Base-by-base conservation (phyloP, 805 yeast species). In the Sungouiozyma intestinalis region DNA sequence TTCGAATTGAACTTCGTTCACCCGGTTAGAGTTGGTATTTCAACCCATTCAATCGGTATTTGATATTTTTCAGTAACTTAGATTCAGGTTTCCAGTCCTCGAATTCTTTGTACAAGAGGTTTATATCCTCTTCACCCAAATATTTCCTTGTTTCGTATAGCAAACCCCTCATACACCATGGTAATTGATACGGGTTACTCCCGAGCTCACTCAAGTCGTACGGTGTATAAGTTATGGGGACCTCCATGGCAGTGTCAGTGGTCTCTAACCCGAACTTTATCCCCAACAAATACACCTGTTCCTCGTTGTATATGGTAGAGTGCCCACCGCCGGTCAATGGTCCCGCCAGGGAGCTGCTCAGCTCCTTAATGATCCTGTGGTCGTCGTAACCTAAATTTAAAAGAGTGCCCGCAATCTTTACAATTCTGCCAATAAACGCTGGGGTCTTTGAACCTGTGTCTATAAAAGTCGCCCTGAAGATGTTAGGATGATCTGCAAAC, bases 291-390 rank as follows among this genome's bases (percentile, higher is more conserved):
- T 90, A 90, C 1, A 92, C 97, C 43, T 79, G 74, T 3, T 79
- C 76, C 49, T 85, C 95, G 52, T 84, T 82, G 61, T 90, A 90
- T 20, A 92, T 78, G 48, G 74, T 81, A 0, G 97, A 87, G 59
- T 90, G 98, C 0, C 98, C 98, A 6, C 92, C 88, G 2, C 97
- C 96, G 0, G 96, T 90, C 41, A 92, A 66, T 1, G 95, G 83
- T 0, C 98, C 98, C 0, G 94, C 92, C 47, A 83, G 62, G 0
- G 85, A 72, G 35, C 70, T 73, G 42, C 95, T 85, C 35, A 90
- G 72, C 57, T 92, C 97, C 47, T 80, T 80, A 16, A 90, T 68
- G 13, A 92, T 82, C 17, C 87, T 92, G 57, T 85, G 90, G 56
- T 90, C 98, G 39, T 81, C 76, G 40, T 68, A 72, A 0, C 97